Evolutionary conservation across 2,329 filamentous ascomycete species (phyloP), one percentile per base, ranked within the genome.

Genomic region (Ilyonectria mors-panacis): DNA sequence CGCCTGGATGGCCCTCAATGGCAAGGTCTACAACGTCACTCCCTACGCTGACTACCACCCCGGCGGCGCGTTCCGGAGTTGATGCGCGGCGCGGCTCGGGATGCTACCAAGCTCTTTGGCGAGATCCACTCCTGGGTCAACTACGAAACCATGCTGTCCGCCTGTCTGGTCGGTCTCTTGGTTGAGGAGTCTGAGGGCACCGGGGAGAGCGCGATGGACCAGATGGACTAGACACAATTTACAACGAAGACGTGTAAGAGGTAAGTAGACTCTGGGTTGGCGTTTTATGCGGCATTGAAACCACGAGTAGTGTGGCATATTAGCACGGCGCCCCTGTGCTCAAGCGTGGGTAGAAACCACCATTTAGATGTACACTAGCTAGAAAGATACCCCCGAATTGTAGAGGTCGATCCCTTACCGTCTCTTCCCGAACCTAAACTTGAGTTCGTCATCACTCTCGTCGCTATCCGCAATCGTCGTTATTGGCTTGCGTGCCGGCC

Each of bases 11-110:
- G 93, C 90, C 1, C 91, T 97, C 67, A 92, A 94, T 67, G 95
- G 95, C 1, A 93, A 93, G 76, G 95, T 98, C 30, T 99, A 98
- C 82, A 98, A 98, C 77, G 91, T 99, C 65, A 92, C 92, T 0
- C 94, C 95, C 0, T 99, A 98, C 78, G 79, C 94, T 39, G 91
- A 93, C 1, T 99, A 94, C 78, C 96, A 99, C 79, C 96, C 96
- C 0, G 96, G 96, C 23, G 96, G 93, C 9, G 93, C 9, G 89
- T 92, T 73, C 89, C 90, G 5, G 93, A 97, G 81, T 80, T 96
- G 69, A 81, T 92, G 79, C 83, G 88, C 35, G 86, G 85, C 37
- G 91, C 91, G 0, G 91, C 85, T 0, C 82, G 85, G 63, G 90
- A 92, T 76, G 90, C 87, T 39, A 91, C 87, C 2, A 85, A 84